Conservation (phyloP, 345 rosid genomes). For the Eucalyptus viminalis region DNA sequence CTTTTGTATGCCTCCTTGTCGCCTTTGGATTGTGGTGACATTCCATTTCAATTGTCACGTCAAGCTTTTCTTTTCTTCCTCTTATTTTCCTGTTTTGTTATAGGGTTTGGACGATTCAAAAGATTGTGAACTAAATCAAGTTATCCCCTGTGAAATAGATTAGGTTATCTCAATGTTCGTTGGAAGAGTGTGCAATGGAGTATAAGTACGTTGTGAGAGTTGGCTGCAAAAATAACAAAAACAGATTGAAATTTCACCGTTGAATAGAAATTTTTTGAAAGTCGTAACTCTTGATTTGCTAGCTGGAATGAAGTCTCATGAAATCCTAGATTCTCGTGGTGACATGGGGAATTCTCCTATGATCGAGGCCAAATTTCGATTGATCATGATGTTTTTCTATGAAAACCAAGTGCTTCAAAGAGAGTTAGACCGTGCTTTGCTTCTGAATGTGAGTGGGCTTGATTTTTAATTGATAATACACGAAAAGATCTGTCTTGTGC, state of each 20-base stretch:
- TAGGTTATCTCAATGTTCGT: not conserved
- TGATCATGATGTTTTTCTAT: fast-evolving
- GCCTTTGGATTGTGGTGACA: fast-evolving
- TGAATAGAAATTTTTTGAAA: not conserved
- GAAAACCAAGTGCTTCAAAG: not conserved
- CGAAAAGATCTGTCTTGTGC: not conserved
- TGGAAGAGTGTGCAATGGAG: not conserved
- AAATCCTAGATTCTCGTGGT: not conserved
- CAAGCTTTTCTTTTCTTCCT: not conserved
- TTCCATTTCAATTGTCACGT: not conserved
- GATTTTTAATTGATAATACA: too few relatives aligned
- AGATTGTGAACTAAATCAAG: not conserved
- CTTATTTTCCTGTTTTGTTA: not conserved
- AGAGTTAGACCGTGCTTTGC: not conserved
- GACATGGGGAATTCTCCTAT: not conserved
- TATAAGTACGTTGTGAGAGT: not conserved
- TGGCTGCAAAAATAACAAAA: not conserved
- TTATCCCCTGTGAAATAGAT: not conserved
- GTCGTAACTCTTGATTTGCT: not conserved
- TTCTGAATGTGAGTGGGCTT: not conserved
- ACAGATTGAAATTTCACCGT: not conserved
- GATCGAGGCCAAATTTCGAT: not conserved
- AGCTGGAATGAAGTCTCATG: not conserved
- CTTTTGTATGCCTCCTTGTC: fast-evolving
- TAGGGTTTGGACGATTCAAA: not conserved